Evolutionary conservation across 2,329 filamentous ascomycete species (phyloP), one percentile per base, ranked within the genome.

Genomic region (Pyricularia pennisetigena): DNA sequence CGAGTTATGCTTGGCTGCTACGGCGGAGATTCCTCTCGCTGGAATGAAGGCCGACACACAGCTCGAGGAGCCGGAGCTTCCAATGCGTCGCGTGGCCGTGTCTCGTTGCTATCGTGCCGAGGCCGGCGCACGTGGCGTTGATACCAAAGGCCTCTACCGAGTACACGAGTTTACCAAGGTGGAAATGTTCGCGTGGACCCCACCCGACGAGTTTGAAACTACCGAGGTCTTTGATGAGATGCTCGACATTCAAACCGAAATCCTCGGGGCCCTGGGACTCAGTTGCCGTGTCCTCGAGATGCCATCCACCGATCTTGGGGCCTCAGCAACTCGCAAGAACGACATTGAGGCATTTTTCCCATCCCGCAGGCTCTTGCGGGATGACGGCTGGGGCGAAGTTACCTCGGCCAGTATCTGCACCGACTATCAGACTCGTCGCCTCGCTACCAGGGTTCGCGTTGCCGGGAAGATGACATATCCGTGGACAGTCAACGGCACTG

Each of bases 121-220:
- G 80, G 95, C 95, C 0, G 95, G 95, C 35, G 92, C 93, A 0
- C 85, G 94, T 57, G 95, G 95, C 32, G 89, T 90, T 28, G 92
- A 95, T 73, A 97, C 94, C 1, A 97, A 97, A 79, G 95, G 95
- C 5, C 82, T 99, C 1, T 99, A 98, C 79, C 90, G 95, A 30
- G 95, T 99, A 3, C 95, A 99, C 79, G 95, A 99, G 79, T 99
- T 99, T 79, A 97, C 93, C 30, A 99, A 99, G 78, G 94, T 99
- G 0, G 95, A 99, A 79, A 89, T 99, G 83, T 98, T 99, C 76
- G 93, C 91, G 0, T 99, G 95, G 95, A 90, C 92, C 4, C 74
- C 84, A 32, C 87, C 91, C 1, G 83, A 87, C 67, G 69, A 74
- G 2, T 76, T 74, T 35, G 75, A 78, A 59, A 81, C 87, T 0